Evolutionary conservation across 2,329 filamentous ascomycete genomes (phyloP).

Genomic region (Chaetomiaceae sp.): DNA sequence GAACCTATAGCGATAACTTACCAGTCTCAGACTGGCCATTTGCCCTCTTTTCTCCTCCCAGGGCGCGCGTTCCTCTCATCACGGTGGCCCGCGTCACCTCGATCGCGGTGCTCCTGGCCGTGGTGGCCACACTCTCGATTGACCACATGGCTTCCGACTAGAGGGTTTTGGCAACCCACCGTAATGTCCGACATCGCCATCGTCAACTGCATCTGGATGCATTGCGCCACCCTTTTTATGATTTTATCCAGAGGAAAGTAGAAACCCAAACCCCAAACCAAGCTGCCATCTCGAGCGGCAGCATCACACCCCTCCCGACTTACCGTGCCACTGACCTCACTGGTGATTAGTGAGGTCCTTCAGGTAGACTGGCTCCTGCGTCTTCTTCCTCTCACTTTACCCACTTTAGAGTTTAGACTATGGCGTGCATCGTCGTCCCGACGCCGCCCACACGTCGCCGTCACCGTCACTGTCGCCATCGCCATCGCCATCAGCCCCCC

Average conservation of each 20-base stretch:
- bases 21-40: not conserved
- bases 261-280: no score
- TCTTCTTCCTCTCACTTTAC: not conserved
- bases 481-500: not conserved
- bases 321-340: no score
- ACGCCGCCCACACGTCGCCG: slow-evolving; percentile 1
- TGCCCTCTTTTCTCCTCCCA: not conserved
- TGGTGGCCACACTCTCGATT: not conserved
- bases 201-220: no score
- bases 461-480: not conserved
- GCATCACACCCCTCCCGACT: no score
- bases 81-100: not conserved
- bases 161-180: no score
- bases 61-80: not conserved
- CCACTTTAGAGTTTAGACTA: not conserved
- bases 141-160: not conserved
- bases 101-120: not conserved
- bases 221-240: no score
- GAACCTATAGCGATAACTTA: not conserved
- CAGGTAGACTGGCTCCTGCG: no score
- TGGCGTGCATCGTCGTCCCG: slow-evolving; percentile 1
- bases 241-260: no score
- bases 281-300: no score
- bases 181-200: no score
- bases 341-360: no score